Base-by-base conservation (phyloP, 2,329 filamentous ascomycete genomes). In the Trichophyton benhamiae region DNA sequence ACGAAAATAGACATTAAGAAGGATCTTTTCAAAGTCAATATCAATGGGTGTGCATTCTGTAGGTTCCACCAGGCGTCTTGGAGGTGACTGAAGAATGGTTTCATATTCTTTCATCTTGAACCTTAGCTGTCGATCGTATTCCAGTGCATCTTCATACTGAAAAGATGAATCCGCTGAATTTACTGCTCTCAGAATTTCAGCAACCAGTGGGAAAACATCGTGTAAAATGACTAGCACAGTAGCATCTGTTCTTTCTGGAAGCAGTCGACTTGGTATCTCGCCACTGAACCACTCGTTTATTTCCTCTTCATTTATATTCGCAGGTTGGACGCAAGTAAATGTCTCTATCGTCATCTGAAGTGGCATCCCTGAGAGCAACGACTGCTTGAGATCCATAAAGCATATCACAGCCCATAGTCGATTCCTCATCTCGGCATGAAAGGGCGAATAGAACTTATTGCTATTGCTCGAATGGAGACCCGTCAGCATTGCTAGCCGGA, bases 231-330 rank as follows among this genome's bases (percentile, higher is more conserved):
- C 42, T 5, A 44, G 58, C n/a, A 60, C 17, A 3, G 41, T 44
- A 8, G 58, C 48, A 36, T 60, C 58, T n/a, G 58, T 30, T n/a
- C 58, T 25, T 25, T 41, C 55, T 15, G 17, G 20, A 33, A 53
- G 22, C 22, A 8, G 17, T 30, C 49, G 22, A 17, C 17, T 53
- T 2, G n/a, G 11, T n/a, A 53, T 53, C 33, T 53, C 49, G n/a
- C 49, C 49, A 25, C 27, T 22, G 27, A 53, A 53, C 3, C 25
- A n/a, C 49, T 53, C 49, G 13, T 53, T 11, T 33, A 78, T 67
- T n/a, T 77, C 70, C 1, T 74, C 72, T 55, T 78, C 76, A 20
- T 77, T 68, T 27, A 74, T 71, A 60, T 78, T 78, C 0, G 66
- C 65, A 0, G 76, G 75, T 2, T 72, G 67, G 6, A 68, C 61